Conservation (phyloP, 495 filamentous ascomycete genomes). For the Tuber borchii region DNA sequence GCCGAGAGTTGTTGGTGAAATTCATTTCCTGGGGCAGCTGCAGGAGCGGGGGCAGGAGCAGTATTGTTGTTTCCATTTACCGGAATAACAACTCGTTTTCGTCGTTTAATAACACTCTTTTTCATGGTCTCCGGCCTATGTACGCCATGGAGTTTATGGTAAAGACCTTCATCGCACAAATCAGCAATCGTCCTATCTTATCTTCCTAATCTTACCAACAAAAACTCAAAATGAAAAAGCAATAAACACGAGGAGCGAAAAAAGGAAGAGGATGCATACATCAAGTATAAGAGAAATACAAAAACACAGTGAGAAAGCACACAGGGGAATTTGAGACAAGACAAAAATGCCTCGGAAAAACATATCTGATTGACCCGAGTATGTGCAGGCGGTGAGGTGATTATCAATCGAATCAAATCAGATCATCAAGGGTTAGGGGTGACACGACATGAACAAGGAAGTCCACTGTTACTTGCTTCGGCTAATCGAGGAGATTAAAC, state of each 20-base stretch:
- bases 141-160: constrained; percentile 90
- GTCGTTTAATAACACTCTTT: constrained; percentile 89
- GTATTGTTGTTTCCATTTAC: constrained; percentile 49
- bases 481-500: constrained; percentile 17
- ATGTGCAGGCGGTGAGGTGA: constrained; percentile 7
- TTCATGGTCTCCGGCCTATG: constrained; percentile 95
- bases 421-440: constrained; percentile 33
- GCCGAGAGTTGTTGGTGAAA: constrained; percentile 42
- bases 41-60: constrained; percentile 26
- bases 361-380: neutral
- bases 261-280: constrained; percentile 3
- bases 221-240: neutral
- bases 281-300: neutral
- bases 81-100: constrained; percentile 90
- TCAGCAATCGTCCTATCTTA: constrained; percentile 39
- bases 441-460: constrained; percentile 20
- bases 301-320: constrained; percentile 10
- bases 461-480: constrained; percentile 12
- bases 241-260: neutral
- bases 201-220: neutral
- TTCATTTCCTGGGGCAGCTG: constrained; percentile 33
- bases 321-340: constrained; percentile 16
- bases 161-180: constrained; percentile 59
- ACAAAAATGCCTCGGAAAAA: constrained; percentile 23
- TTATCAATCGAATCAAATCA: constrained; percentile 41